phyloP scores from a whole-genome alignment of 2,329 filamentous ascomycete genomes.

The Nectriaceae sp. region DNA sequence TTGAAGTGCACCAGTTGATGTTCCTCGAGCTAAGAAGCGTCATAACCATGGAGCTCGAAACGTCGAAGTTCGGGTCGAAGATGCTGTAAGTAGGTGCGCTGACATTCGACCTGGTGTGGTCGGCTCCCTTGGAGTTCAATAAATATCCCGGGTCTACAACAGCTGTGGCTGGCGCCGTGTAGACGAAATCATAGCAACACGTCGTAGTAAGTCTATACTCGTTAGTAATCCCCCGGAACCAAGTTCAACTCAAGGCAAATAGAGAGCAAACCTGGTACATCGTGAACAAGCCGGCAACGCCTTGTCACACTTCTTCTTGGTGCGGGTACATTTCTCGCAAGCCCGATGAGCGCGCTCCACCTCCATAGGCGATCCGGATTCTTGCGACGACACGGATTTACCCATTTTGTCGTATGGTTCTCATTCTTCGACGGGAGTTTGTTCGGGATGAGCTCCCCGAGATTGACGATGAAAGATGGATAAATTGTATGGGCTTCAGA shows the following conservation, averaged over 20 bases:
- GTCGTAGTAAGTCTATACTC: conserved; percentile 28
- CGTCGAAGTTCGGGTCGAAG: conserved; percentile 34
- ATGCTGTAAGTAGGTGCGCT: conserved; percentile 15
- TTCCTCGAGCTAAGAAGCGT: conserved; percentile 37
- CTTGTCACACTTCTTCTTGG: conserved; percentile 43
- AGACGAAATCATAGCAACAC: conserved; percentile 40
- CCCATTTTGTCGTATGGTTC: too few species aligned
- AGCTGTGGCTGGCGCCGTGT: conserved; percentile 36
- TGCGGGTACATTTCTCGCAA: conserved; percentile 40
- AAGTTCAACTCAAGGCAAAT: background rate
- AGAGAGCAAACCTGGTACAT: conserved; percentile 33
- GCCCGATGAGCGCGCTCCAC: conserved; percentile 36
- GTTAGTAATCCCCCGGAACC: background rate
- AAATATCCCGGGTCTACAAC: conserved; percentile 33
- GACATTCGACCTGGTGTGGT: background rate
- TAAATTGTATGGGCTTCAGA: too few species aligned
- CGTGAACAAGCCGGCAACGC: conserved; percentile 37
- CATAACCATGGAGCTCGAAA: conserved; percentile 41
- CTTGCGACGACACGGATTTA: conserved; percentile 27
- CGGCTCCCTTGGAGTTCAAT: conserved; percentile 24
- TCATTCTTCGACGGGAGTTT: too few species aligned
- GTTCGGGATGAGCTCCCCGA: too few species aligned
- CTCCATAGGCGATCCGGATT: conserved; percentile 33
- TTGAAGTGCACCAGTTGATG: conserved; percentile 39
- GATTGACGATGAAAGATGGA: too few species aligned